phyloP scores from a whole-genome alignment of 2,329 filamentous ascomycete species.

The Nannizziopsis arthrosporioides region DNA sequence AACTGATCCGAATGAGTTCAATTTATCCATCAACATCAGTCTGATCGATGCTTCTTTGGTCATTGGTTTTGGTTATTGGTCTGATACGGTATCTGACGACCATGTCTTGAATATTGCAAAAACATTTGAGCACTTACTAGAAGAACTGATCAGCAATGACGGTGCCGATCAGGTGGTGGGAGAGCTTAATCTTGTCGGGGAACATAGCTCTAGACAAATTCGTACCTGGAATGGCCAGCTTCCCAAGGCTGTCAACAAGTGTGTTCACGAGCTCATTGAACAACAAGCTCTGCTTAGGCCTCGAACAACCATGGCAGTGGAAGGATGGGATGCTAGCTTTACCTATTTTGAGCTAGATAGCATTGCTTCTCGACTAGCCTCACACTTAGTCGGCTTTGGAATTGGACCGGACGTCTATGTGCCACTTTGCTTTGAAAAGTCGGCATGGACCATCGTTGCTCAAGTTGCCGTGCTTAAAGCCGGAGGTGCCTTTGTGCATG shows the following conservation, averaged over 20 bases:
- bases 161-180: constrained; percentile 16
- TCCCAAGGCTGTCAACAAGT: constrained; percentile 24
- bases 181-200: constrained; percentile 24
- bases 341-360: constrained; percentile 29
- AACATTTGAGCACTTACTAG: constrained; percentile 25
- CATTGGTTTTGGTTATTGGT: constrained; percentile 14
- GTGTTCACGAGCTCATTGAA: constrained; percentile 29
- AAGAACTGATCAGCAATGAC: constrained; percentile 19
- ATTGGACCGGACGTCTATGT: constrained; percentile 32
- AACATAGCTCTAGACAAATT: constrained; percentile 24
- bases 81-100: constrained; percentile 29
- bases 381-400: constrained; percentile 28
- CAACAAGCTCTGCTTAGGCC: constrained; percentile 27
- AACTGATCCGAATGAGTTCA: constrained; percentile 14
- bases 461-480: constrained; percentile 34
- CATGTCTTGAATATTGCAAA: constrained; percentile 25
- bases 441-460: constrained; percentile 33
- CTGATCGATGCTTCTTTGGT: constrained; percentile 11
- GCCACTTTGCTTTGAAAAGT: constrained; percentile 35
- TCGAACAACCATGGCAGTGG: constrained; percentile 19
- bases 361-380: constrained; percentile 28
- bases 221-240: constrained; percentile 25
- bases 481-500: constrained; percentile 33
- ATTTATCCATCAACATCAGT: constrained; percentile 12
- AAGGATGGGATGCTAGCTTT: constrained; percentile 22